Evolutionary conservation across 2,329 filamentous ascomycete genomes (phyloP).

Genomic region (Hypoxylon sp.): DNA sequence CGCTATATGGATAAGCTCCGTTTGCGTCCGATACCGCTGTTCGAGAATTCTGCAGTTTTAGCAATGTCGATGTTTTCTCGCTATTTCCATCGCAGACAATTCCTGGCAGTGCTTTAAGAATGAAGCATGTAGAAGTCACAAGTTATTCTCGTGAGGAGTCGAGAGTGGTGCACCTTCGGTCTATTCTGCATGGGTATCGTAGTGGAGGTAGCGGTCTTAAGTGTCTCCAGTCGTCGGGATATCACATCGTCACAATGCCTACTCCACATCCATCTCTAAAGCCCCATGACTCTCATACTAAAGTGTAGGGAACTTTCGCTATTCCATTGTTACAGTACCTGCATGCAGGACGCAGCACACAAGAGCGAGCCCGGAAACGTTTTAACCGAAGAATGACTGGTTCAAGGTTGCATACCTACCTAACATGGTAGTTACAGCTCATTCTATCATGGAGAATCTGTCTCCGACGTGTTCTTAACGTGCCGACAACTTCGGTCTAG

Average conservation of each 20-base stretch:
- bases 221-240: conserved; percentile 28
- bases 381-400: conserved; percentile 28
- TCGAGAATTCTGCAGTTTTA: background rate
- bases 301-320: conserved; percentile 3
- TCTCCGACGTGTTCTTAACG: conserved; percentile 14
- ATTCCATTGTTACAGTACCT: conserved; percentile 12
- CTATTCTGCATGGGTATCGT: conserved; percentile 34
- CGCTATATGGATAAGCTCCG: conserved; percentile 1
- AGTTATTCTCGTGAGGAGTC: conserved; percentile 36
- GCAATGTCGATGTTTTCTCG: background rate
- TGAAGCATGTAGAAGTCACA: background rate
- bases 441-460: conserved; percentile 27
- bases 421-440: conserved; percentile 11
- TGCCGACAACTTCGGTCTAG: conserved; percentile 31
- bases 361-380: conserved; percentile 13
- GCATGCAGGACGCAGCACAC: background rate
- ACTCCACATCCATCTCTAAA: background rate
- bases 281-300: conserved; percentile 1
- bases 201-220: conserved; percentile 11
- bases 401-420: background rate
- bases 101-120: background rate
- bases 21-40: background rate
- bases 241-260: conserved; percentile 26
- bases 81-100: background rate
- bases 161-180: conserved; percentile 3